phyloP scores from a whole-genome alignment of 78 protist genomes.

The Reticulomyxa filosa region DNA sequence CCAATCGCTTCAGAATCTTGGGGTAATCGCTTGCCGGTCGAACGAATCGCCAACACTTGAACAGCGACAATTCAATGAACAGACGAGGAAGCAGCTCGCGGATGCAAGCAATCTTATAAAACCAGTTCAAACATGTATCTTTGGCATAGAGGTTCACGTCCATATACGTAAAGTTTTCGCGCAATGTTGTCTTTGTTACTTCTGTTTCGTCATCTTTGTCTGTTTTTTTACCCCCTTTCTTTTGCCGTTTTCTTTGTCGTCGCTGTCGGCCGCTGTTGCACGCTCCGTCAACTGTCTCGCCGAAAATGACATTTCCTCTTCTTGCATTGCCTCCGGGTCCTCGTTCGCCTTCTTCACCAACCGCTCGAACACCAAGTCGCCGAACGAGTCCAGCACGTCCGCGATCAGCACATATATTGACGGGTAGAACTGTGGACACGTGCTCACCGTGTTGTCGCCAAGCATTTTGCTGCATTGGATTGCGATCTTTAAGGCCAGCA shows the following conservation, averaged over 20 bases:
- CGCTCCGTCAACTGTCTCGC: neutral
- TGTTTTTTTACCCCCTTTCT: neutral
- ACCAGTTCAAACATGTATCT: constrained; percentile 3
- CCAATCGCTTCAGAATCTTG: neutral
- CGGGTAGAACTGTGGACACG: neutral
- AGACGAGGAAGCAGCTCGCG: constrained; percentile 4
- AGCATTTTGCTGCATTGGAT: neutral
- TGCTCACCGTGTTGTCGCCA: neutral
- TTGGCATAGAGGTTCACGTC: neutral
- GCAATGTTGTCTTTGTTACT: neutral
- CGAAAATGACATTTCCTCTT: no score
- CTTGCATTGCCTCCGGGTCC: no score
- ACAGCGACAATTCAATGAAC: neutral
- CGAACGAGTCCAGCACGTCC: neutral
- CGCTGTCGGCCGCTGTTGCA: neutral
- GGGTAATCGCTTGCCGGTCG: neutral
- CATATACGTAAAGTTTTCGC: neutral
- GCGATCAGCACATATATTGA: neutral
- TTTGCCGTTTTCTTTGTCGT: neutral
- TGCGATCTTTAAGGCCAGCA: neutral
- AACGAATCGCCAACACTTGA: neutral
- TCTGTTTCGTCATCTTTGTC: neutral
- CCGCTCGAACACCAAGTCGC: neutral
- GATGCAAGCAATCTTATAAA: neutral
- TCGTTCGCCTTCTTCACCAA: neutral